Base-by-base conservation (phyloP, 192 early-diverging fungal genomes). In the Rhizophagus prolifer region DNA sequence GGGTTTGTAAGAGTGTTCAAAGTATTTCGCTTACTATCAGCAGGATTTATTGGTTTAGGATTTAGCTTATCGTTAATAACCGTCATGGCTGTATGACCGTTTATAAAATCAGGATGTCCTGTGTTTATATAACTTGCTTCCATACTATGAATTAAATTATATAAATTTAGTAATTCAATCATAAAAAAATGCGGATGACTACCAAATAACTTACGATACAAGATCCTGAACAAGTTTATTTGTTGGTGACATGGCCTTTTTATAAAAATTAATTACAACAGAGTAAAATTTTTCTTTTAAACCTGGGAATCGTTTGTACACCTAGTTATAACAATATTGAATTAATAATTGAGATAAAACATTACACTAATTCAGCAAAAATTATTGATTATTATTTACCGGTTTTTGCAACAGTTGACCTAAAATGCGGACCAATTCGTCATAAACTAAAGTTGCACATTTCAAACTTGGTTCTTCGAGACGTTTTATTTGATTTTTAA, bases 111-210 rank as follows among this genome's bases (percentile, higher is more conserved):
- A 8, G 97, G 97, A 81, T 99, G 98, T 8, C 88, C 96, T 10
- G 98, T 99, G 88, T 99, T 99, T 86, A 99, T 91, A 83, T 99
- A 99, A 81, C 90, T 90, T 21, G 93, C 87, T 85, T 99, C 97
- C 89, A 96, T 96, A 28, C 88, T 93, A 79, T 38, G 41, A 38
- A 38, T 38, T 23, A 77, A 28, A 73, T 63, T 26, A 44, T 26
- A 44, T 63, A 34, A 34, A 26, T 26, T 75, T 30, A 38, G 10
- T 28, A 62, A 30, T 50, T 13, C 4, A 60, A 41, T 2, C 65
- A 62, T 21, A 10, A 2, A 58, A 9, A 34, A 46, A n/a, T 36
- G 41, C 2, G 26, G 44, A 36, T 67, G 30, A 19, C 28, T 26
- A 65, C 19, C 13, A 9, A n/a, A 68, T 69, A 50, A 84, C 86